Percentiles rank a stretch among this genome's conserved stretches.
These are phyloP conservation scores for Pseudonectria buxi DNA, from an alignment of 2,329 filamentous ascomycete genomes.

Conservation along the genomic window DNA sequence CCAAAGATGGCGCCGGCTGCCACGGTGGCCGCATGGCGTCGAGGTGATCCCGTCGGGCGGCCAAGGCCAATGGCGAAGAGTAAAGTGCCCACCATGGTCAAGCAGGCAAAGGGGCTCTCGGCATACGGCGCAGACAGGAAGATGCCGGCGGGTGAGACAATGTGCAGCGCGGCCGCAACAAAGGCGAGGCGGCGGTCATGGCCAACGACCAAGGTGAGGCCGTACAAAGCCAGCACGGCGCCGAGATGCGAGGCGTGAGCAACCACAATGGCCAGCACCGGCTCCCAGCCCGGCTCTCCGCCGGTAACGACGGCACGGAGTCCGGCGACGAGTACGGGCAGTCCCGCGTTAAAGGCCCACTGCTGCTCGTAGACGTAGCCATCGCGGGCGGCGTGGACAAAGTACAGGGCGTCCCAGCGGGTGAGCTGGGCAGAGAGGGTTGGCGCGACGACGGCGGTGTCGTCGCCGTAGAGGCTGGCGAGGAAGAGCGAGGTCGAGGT, in stretches of 20 bases:
- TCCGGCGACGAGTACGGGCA: constrained; percentile 37
- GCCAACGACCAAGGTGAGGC: constrained; percentile 54
- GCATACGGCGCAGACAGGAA: constrained; percentile 84
- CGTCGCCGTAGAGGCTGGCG: constrained; percentile 23
- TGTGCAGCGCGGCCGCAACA: constrained; percentile 64
- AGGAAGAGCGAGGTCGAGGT: constrained; percentile 59
- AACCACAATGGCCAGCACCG: constrained; percentile 55
- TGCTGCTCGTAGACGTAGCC: constrained; percentile 74
- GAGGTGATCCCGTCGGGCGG: constrained; percentile 17
- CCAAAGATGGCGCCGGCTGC: constrained; percentile 64
- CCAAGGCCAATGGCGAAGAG: constrained; percentile 51
- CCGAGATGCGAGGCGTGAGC: constrained; percentile 70
- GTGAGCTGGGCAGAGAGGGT: constrained; percentile 52
- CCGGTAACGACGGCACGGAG: constrained; percentile 16
- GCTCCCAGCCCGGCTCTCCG: constrained; percentile 22
- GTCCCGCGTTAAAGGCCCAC: constrained; percentile 65
- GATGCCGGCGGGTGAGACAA: constrained; percentile 79
- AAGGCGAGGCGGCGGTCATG: constrained; percentile 52
- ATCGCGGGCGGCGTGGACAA: constrained; percentile 52
- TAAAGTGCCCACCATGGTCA: constrained; percentile 69
- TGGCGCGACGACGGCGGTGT: constrained; percentile 31
- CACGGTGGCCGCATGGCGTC: constrained; percentile 47
- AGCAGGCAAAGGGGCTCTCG: constrained; percentile 70
- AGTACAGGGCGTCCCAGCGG: constrained; percentile 80
- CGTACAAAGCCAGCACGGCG: constrained; percentile 66